phyloP scores from a whole-genome alignment of 192 early-diverging fungal genomes.

The Cetraspora pellucida region DNA sequence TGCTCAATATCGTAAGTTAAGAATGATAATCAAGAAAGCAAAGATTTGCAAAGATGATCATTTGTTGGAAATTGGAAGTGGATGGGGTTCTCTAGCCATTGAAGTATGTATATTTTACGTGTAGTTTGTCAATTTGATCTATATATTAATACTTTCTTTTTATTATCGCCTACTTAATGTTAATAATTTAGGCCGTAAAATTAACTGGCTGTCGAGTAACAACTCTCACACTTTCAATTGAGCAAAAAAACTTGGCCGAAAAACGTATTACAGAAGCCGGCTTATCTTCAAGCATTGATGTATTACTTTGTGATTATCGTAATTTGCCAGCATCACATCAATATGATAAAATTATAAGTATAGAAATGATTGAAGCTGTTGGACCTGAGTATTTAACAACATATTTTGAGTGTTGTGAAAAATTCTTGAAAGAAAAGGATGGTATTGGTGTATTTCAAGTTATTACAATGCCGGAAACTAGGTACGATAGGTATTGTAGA shows the following conservation, averaged over 20 bases:
- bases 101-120: slow-evolving; percentile 37
- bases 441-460: slow-evolving; percentile 64
- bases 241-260: slow-evolving; percentile 68
- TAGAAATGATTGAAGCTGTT: slow-evolving; percentile 80
- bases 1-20: slow-evolving; percentile 67
- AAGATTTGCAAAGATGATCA: slow-evolving; percentile 53
- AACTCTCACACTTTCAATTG: slow-evolving; percentile 64
- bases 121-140: not conserved
- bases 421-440: slow-evolving; percentile 56
- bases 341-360: slow-evolving; percentile 70
- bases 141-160: too few relatives aligned
- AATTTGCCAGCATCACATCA: slow-evolving; percentile 55
- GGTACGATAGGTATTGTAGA: slow-evolving; percentile 59
- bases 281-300: slow-evolving; percentile 55
- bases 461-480: slow-evolving; percentile 71
- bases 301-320: slow-evolving; percentile 72
- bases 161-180: too few relatives aligned
- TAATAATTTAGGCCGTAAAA: slow-evolving; percentile 47
- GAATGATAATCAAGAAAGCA: slow-evolving; percentile 60
- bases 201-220: slow-evolving; percentile 60
- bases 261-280: slow-evolving; percentile 61
- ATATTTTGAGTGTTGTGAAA: slow-evolving; percentile 64
- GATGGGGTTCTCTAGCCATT: slow-evolving; percentile 74
- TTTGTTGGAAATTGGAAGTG: slow-evolving; percentile 73
- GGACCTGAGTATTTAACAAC: slow-evolving; percentile 63